These are phyloP conservation scores for Fragaria nilgerrensis DNA, from an alignment of 306 rosid species.

Conservation along the genomic window DNA sequence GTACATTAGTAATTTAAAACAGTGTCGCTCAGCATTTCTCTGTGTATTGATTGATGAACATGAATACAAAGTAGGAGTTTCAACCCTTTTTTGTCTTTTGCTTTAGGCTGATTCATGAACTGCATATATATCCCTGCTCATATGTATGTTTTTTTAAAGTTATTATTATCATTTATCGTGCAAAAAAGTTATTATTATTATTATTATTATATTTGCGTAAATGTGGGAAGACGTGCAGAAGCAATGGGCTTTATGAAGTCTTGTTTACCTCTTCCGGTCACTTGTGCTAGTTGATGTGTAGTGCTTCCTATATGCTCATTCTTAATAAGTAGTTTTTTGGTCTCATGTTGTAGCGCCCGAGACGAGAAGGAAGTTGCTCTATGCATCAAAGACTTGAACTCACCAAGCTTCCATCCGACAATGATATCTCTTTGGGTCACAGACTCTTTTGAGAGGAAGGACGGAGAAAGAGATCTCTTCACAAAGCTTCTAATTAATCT, in stretches of 20 bases:
- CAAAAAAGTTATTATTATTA: not conserved
- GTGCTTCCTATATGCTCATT: not conserved
- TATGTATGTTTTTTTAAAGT: not conserved
- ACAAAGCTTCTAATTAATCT: conserved; percentile 64
- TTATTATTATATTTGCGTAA: not conserved
- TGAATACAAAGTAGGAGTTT: not conserved
- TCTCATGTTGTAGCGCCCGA: conserved; percentile 60
- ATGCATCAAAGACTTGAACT: conserved; percentile 69
- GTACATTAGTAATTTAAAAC: not conserved
- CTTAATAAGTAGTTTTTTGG: not conserved
- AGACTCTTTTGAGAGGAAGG: conserved; percentile 86
- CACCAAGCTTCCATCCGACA: conserved; percentile 79
- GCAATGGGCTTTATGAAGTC: not conserved
- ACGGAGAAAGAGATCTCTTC: conserved; percentile 66
- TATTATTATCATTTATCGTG: not conserved
- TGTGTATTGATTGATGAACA: not conserved
- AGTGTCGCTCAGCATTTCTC: not conserved
- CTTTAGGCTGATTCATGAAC: not conserved
- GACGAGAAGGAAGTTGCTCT: conserved; percentile 69
- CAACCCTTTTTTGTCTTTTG: not conserved
- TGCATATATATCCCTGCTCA: not conserved
- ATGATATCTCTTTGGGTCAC: conserved; percentile 81
- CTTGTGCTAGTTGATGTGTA: not conserved
- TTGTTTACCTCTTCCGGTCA: not conserved
- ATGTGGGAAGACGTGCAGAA: not conserved